Evolutionary conservation across 2,329 filamentous ascomycete genomes (phyloP), one percentile per base, ranked within the genome.

Genomic region (Berkeleyomyces rouxiae): DNA sequence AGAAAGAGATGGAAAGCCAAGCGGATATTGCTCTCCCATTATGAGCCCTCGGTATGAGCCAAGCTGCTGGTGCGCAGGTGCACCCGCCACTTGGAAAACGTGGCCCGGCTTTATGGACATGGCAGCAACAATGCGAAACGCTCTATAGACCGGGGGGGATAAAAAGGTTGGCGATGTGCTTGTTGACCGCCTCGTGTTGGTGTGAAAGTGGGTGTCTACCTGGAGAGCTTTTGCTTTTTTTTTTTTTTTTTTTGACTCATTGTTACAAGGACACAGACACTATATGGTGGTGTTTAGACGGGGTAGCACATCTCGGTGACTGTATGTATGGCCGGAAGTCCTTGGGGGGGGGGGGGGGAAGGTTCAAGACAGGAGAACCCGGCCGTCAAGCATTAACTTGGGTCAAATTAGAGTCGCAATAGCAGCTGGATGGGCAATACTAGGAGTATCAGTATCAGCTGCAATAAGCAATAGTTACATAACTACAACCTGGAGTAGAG

Each of bases 321-420:
- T 23, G 23, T 23, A 23, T 23, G 23, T 53, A 37, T 53, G 49
- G 23, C 10, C n/a, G 49, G 23, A 23, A 23, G 23, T 23, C 23
- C 23, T 23, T 23, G 23, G 23, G 23, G 23, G 23, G 23, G n/a
- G n/a, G n/a, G n/a, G n/a, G n/a, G n/a, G n/a, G n/a, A n/a, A 23
- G 23, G 23, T 2, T 23, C 33, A 37, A 39, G 51, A 55, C 51
- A 55, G 51, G 51, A 55, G 51, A 55, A 55, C 51, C 51, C 51
- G 51, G 51, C 33, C 51, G 36, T 36, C 51, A 55, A 55, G 51
- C 51, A 55, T 55, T 10, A 55, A 55, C 51, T 55, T 55, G 51
- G 51, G 13, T 36, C 51, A 55, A 55, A 55, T 55, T 55, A 55
- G 31, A 55, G 51, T 55, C 31, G 51, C 37, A 55, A 7, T 55